These are phyloP conservation scores for Posidonia australis DNA, from an alignment of 106 monocot genomes.

Conservation along the genomic window DNA sequence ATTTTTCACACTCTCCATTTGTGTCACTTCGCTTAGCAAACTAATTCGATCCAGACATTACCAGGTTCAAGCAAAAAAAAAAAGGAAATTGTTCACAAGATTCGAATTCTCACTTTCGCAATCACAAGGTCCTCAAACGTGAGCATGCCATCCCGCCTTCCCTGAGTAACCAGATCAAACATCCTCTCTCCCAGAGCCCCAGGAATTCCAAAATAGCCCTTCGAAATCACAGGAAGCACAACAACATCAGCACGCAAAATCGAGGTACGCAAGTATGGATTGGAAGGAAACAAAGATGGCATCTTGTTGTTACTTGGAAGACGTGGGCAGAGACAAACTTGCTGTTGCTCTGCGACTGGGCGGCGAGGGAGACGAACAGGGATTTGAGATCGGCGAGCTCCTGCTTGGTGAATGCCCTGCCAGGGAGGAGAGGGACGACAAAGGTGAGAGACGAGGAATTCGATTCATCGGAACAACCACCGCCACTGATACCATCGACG, in stretches of 20 bases:
- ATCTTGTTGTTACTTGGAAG: slow-evolving; percentile 43
- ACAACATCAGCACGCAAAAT: background rate
- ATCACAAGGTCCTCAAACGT: slow-evolving; percentile 80
- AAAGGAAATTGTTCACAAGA: too few species aligned
- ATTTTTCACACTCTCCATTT: background rate
- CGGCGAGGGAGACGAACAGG: slow-evolving; percentile 59
- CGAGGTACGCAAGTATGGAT: background rate
- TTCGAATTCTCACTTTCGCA: slow-evolving; percentile 37
- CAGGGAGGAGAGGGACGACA: background rate
- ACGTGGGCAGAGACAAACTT: slow-evolving; percentile 48
- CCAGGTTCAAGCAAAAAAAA: background rate
- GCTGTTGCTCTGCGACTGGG: slow-evolving; percentile 49
- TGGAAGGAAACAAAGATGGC: too few species aligned
- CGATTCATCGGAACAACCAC: background rate
- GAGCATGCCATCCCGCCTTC: slow-evolving; percentile 46
- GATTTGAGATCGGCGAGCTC: slow-evolving; percentile 58
- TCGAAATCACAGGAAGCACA: background rate
- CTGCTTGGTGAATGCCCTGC: slow-evolving; percentile 65
- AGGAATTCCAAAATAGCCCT: slow-evolving; percentile 57
- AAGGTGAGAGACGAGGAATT: background rate
- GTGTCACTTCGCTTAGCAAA: background rate
- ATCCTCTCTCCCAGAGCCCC: slow-evolving; percentile 42
- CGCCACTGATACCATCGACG: too few species aligned
- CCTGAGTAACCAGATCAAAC: slow-evolving; percentile 54
- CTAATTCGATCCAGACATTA: background rate